phyloP scores from a whole-genome alignment of 495 filamentous ascomycete genomes.

The Letharia lupina region DNA sequence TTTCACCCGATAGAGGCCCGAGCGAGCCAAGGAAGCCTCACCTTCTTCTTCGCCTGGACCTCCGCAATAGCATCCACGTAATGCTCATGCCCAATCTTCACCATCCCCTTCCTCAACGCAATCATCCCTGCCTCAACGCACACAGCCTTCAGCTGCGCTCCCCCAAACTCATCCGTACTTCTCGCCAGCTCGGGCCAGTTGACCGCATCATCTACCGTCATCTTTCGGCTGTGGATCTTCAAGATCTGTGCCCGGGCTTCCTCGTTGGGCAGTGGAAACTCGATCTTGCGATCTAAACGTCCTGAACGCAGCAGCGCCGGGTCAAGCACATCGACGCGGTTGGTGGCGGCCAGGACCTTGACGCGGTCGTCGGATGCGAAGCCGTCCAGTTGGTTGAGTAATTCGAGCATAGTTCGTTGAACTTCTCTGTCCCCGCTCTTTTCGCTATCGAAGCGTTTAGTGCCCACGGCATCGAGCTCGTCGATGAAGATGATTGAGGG shows the following conservation, averaged over 20 bases:
- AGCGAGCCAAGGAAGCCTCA: not conserved
- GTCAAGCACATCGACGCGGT: conserved; percentile 95
- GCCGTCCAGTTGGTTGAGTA: conserved; percentile 97
- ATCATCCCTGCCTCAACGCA: conserved; percentile 99
- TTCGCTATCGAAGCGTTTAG: conserved; percentile 98
- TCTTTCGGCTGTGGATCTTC: conserved; percentile 95
- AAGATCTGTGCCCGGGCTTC: conserved; percentile 96
- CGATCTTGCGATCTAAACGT: conserved; percentile 96
- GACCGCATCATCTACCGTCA: conserved; percentile 87
- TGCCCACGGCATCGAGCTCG: conserved; percentile 93
- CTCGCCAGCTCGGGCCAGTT: conserved; percentile 96
- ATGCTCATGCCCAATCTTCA: conserved; percentile 94
- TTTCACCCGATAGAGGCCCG: not conserved
- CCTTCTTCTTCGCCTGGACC: conserved; percentile 96
- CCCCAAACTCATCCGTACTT: conserved; percentile 98
- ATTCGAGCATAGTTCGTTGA: conserved; percentile 96
- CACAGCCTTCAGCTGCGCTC: conserved; percentile 94
- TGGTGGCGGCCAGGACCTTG: conserved; percentile 97
- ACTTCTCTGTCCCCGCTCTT: conserved; percentile 98
- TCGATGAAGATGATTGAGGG: conserved; percentile 99
- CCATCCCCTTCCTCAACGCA: conserved; percentile 81
- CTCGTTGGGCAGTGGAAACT: conserved; percentile 98
- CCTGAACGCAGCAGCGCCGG: conserved; percentile 89
- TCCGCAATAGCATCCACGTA: conserved; percentile 98
- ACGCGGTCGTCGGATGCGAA: conserved; percentile 98